These are phyloP conservation scores for Aspergillus oerlinghausenensis DNA, from an alignment of 2,329 filamentous ascomycete species.

Conservation along the genomic window DNA sequence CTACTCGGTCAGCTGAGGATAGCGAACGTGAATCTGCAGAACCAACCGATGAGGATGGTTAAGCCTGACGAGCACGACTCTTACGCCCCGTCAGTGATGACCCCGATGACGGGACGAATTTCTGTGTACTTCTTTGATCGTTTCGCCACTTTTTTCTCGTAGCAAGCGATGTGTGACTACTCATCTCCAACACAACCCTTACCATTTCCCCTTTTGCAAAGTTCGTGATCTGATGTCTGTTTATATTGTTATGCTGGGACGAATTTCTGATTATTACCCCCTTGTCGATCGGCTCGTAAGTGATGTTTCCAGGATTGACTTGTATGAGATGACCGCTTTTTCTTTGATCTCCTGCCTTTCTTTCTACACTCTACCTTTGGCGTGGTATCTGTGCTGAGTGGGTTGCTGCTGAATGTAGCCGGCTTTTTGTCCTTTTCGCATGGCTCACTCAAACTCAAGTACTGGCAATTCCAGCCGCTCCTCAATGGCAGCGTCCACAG, in stretches of 20 bases:
- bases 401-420: neutral
- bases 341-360: constrained; percentile 1
- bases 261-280: constrained; percentile 16
- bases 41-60: constrained; percentile 49
- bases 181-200: constrained; percentile 19
- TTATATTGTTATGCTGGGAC: constrained; percentile 26
- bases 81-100: neutral
- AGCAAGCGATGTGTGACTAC: constrained; percentile 35
- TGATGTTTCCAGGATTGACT: constrained; percentile 20
- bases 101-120: constrained; percentile 25
- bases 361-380: neutral
- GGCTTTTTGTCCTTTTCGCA: neutral
- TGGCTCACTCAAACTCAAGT: neutral
- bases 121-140: constrained; percentile 17
- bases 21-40: constrained; percentile 47
- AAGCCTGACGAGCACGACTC: constrained; percentile 6
- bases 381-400: neutral
- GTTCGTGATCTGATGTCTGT: constrained; percentile 21
- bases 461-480: neutral
- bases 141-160: constrained; percentile 16
- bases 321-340: constrained; percentile 23
- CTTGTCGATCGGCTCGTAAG: constrained; percentile 3
- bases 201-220: constrained; percentile 9
- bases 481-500: neutral
- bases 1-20: constrained; percentile 44